phyloP scores from a whole-genome alignment of 345 rosid species.

The Lumnitzera littorea region DNA sequence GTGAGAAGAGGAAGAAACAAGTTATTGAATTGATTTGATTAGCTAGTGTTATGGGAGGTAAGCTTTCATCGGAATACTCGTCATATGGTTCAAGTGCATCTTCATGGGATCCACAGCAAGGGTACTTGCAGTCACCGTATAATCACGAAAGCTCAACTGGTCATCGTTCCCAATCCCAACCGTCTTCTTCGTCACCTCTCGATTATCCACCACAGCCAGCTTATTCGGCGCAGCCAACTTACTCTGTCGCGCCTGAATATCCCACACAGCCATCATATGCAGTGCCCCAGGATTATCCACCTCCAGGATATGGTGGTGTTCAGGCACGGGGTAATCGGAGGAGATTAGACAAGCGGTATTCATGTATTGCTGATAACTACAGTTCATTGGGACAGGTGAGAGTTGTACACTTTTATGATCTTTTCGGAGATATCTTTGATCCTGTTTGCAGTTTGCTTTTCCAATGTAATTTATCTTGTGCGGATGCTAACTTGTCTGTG shows the following conservation, averaged over 20 bases:
- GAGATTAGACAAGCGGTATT: slow-evolving; percentile 62
- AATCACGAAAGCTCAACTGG: slow-evolving; percentile 26
- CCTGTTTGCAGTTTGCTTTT: background rate
- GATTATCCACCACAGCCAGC: background rate
- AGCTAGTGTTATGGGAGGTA: slow-evolving; percentile 47
- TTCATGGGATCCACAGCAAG: slow-evolving; percentile 27
- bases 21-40: too few relatives aligned
- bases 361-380: slow-evolving; percentile 65
- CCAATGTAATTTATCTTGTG: background rate
- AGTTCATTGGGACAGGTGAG: slow-evolving; percentile 72
- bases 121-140: slow-evolving; percentile 31
- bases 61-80: slow-evolving; percentile 41
- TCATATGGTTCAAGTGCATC: slow-evolving; percentile 21
- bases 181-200: background rate
- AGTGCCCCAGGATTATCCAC: slow-evolving; percentile 7
- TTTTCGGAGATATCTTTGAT: background rate
- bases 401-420: background rate
- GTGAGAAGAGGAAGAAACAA: too few relatives aligned
- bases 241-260: background rate
- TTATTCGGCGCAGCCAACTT: background rate
- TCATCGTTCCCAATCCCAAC: background rate
- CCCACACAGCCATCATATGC: slow-evolving; percentile 12
- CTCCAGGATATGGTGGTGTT: slow-evolving; percentile 5
- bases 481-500: background rate
- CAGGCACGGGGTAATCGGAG: slow-evolving; percentile 22